Evolutionary conservation across 2,329 filamentous ascomycete genomes (phyloP).

Genomic region (Leptosphaerulina australis): DNA sequence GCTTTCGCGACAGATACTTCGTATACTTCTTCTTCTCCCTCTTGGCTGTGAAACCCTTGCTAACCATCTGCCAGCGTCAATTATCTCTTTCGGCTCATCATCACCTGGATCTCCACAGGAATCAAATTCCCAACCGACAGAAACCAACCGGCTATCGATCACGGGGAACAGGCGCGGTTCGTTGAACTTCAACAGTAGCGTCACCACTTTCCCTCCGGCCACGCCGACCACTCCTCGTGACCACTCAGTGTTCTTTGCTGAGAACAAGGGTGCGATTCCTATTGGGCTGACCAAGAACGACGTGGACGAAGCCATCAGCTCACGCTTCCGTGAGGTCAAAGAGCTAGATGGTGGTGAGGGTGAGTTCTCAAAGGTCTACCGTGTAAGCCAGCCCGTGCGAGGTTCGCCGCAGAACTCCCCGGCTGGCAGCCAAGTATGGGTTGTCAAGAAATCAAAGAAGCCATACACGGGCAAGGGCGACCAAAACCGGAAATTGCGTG

Average conservation of each 20-base stretch:
- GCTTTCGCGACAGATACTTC: slow-evolving; percentile 47
- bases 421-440: slow-evolving; percentile 65
- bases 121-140: slow-evolving; percentile 69
- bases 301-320: slow-evolving; percentile 74
- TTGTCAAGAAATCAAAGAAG: slow-evolving; percentile 90
- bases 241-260: slow-evolving; percentile 62
- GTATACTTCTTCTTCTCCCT: slow-evolving; percentile 13
- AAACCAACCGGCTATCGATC: slow-evolving; percentile 83
- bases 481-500: slow-evolving; percentile 80
- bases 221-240: slow-evolving; percentile 77
- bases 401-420: slow-evolving; percentile 36
- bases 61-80: slow-evolving; percentile 59
- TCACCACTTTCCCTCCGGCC: slow-evolving; percentile 68
- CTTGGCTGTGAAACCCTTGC: slow-evolving; percentile 11
- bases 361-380: slow-evolving; percentile 92
- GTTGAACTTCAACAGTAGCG: slow-evolving; percentile 46
- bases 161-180: slow-evolving; percentile 61
- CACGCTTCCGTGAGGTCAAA: slow-evolving; percentile 78
- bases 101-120: slow-evolving; percentile 83
- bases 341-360: slow-evolving; percentile 75
- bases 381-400: slow-evolving; percentile 64
- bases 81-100: slow-evolving; percentile 61
- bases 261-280: slow-evolving; percentile 63
- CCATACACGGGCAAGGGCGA: slow-evolving; percentile 79
- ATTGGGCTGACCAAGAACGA: slow-evolving; percentile 72